Evolutionary conservation across 257 asterid species (phyloP).

Genomic region (Solanum dulcamara): DNA sequence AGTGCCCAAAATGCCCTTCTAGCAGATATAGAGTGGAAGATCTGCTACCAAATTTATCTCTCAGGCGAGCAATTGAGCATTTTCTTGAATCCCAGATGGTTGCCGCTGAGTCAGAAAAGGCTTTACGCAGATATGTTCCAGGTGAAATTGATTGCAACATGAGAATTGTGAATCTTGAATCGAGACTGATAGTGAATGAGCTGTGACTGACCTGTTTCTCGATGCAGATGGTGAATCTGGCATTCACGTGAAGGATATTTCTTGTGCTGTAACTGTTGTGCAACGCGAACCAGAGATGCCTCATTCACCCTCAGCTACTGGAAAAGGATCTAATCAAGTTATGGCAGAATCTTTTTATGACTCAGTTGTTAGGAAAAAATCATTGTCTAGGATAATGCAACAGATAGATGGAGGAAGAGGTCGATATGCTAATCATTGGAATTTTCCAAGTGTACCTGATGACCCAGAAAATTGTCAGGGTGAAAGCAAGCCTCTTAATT

Average conservation of each 20-base stretch:
- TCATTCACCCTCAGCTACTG: slow-evolving; percentile 66
- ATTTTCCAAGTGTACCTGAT: slow-evolving; percentile 17
- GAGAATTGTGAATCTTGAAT: not conserved
- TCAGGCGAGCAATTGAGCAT: slow-evolving; percentile 63
- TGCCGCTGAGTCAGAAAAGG: slow-evolving; percentile 33
- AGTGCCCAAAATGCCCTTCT: slow-evolving; percentile 84
- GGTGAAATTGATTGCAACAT: slow-evolving; percentile 25
- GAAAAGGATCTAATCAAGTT: slow-evolving; percentile 65
- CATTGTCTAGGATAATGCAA: slow-evolving; percentile 12
- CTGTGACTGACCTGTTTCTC: not conserved
- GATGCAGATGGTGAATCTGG: slow-evolving; percentile 89
- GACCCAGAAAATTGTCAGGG: slow-evolving; percentile 49
- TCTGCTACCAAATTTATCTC: slow-evolving; percentile 78
- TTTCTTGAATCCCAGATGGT: no score
- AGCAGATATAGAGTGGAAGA: slow-evolving; percentile 45
- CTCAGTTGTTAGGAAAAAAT: slow-evolving; percentile 16
- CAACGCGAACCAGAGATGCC: slow-evolving; percentile 45
- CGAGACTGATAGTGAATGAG: not conserved
- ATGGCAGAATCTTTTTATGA: slow-evolving; percentile 17
- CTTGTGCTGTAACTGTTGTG: slow-evolving; percentile 33
- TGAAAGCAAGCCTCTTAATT: slow-evolving; percentile 24
- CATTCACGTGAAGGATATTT: slow-evolving; percentile 52
- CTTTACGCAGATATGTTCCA: slow-evolving; percentile 52
- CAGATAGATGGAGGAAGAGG: slow-evolving; percentile 15
- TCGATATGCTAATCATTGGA: slow-evolving; percentile 10